Base-by-base conservation (phyloP, 345 rosid species). In the Aethionema arabicum region DNA sequence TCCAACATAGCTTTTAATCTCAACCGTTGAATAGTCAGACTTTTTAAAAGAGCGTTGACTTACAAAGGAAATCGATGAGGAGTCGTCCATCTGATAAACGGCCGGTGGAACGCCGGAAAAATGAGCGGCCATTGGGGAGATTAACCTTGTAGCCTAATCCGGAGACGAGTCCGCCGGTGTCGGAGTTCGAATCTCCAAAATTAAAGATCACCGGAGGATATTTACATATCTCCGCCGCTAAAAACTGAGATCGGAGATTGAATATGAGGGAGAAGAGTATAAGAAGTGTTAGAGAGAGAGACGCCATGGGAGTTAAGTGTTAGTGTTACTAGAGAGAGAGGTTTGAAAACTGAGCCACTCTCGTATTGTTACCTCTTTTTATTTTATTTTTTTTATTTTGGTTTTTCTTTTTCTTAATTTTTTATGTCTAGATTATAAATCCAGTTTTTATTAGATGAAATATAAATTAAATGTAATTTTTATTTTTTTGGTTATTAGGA, bases 171-270 rank as follows among this genome's bases (percentile, higher is more conserved):
- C 87, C 95, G n/a, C 97, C 97, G 2, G 95, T 85, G 80, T 87
- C 95, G 32, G 97, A 87, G 82, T 90, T 87, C 3, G 97, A 90
- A 70, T 90, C 92, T 5, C 97, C 97, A 32, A 87, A 87, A 82
- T 77, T 85, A 90, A 87, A 87, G 74, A 87, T 81, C 45, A 87
- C 65, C 5, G 95, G 87, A 4, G 80, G 79, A 16, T 16, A 33
- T 21, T 67, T 74, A 75, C 91, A 82, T 49, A 40, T 74, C 10
- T 80, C 48, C 4, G 74, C 69, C 36, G 56, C 42, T 7, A 10
- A 30, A 11, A 50, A 63, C 7, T 48, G 65, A 27, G 49, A 48
- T 43, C 10, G 53, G 65, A 51, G 55, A 50, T 5, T 43, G 33
- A 63, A 13, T 11, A 63, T 63, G 15, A 36, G 5, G 1, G 44